phyloP scores from a whole-genome alignment of 2,329 filamentous ascomycete genomes.

The Aspergillus unguis region DNA sequence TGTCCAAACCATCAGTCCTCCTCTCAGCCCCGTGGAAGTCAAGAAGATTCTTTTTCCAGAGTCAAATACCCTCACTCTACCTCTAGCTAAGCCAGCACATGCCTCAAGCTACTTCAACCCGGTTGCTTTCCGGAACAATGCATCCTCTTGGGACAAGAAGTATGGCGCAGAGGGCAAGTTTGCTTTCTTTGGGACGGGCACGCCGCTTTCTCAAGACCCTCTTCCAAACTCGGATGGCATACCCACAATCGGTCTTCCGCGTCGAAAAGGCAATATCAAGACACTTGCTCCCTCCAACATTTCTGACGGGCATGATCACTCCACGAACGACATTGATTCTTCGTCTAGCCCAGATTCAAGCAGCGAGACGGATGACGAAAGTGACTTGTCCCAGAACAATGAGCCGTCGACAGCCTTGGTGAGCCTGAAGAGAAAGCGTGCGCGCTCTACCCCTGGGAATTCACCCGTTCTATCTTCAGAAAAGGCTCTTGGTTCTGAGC shows the following conservation, averaged over 20 bases:
- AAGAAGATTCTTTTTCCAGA: conserved; percentile 46
- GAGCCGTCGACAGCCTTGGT: conserved; percentile 19
- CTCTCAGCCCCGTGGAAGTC: conserved; percentile 40
- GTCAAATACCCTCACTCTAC: conserved; percentile 7
- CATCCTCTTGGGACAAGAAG: conserved; percentile 51
- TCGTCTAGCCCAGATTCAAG: conserved; percentile 28
- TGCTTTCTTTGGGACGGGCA: conserved; percentile 29
- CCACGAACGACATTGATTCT: conserved; percentile 10
- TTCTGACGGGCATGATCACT: conserved; percentile 6
- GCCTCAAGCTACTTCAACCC: conserved; percentile 51
- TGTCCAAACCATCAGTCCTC: conserved; percentile 36
- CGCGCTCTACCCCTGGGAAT: conserved; percentile 30
- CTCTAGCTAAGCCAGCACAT: conserved; percentile 11
- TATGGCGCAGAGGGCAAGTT: conserved; percentile 51
- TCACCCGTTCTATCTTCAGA: conserved; percentile 30
- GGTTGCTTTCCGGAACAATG: conserved; percentile 49
- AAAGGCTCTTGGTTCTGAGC: conserved; percentile 22
- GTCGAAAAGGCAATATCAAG: conserved; percentile 17
- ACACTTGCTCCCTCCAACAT: conserved; percentile 1
- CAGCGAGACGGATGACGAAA: conserved; percentile 26
- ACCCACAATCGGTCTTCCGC: conserved; percentile 39
- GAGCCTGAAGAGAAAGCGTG: conserved; percentile 35
- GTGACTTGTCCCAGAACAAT: conserved; percentile 20
- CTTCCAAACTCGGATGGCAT: conserved; percentile 25
- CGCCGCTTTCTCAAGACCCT: conserved; percentile 6